A percentile compares a stretch with the other conserved stretches of the same genome.
Conservation (phyloP, 371 early-diverging fungal genomes). For the Actinomortierella ambigua region DNA sequence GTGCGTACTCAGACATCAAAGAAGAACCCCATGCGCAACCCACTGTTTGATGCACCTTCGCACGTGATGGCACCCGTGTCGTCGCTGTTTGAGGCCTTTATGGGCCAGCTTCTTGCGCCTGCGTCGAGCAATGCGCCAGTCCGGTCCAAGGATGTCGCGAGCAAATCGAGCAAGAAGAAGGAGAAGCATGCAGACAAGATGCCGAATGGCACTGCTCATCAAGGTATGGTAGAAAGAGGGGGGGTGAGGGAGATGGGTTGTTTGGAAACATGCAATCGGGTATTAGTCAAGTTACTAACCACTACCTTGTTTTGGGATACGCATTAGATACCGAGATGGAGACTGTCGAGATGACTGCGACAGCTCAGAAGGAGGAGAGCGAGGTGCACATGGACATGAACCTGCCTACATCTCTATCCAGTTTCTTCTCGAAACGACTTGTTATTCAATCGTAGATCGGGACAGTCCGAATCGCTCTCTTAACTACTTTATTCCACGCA, state of each 20-base stretch:
- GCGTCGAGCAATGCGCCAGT: neutral
- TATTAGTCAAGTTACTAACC: neutral
- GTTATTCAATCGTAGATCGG: too few species aligned
- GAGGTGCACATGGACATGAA: slow-evolving; percentile 8
- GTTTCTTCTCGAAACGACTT: slow-evolving; percentile 19
- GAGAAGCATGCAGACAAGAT: slow-evolving; percentile 12
- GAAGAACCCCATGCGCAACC: slow-evolving; percentile 41
- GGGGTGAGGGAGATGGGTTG: slow-evolving; percentile 4
- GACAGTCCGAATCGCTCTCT: too few species aligned
- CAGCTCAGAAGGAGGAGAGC: slow-evolving; percentile 3
- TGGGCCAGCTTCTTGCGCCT: slow-evolving; percentile 38
- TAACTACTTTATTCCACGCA: too few species aligned
- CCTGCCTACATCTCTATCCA: slow-evolving; percentile 29
- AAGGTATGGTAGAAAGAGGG: neutral
- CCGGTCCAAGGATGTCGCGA: slow-evolving; percentile 26
- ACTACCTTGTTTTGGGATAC: neutral
- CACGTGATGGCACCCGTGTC: slow-evolving; percentile 46
- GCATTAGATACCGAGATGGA: slow-evolving; percentile 34
- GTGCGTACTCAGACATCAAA: slow-evolving; percentile 22
- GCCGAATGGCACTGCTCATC: neutral
- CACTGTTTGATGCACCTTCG: slow-evolving; percentile 43
- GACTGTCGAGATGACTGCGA: neutral
- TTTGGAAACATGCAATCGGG: neutral
- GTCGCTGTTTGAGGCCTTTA: slow-evolving; percentile 43
- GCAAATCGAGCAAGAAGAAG: slow-evolving; percentile 24